These are phyloP conservation scores for Aspergillus sp. DNA, from an alignment of 2,329 filamentous ascomycete genomes.

Conservation along the genomic window DNA sequence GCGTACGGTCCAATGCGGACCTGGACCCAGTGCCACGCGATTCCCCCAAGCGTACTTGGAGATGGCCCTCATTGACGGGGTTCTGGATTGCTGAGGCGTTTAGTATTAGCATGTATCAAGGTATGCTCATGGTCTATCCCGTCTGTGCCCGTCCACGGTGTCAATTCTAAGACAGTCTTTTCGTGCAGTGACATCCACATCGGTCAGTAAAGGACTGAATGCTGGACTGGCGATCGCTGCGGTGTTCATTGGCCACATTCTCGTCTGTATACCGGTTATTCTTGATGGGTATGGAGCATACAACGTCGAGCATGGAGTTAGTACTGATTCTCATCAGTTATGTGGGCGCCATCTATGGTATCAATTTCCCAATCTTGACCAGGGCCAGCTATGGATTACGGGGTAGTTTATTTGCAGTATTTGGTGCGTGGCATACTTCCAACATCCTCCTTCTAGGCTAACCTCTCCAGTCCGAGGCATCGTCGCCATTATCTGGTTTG, in stretches of 20 bases:
- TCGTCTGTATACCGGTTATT: conserved; percentile 12
- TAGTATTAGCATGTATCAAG: conserved; percentile 16
- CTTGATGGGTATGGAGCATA: conserved; percentile 6
- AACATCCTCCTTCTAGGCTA: neutral
- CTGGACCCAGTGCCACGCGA: conserved; percentile 11
- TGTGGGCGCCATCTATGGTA: conserved; percentile 12
- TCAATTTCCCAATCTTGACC: conserved; percentile 15
- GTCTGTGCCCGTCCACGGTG: neutral
- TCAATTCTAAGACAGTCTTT: neutral
- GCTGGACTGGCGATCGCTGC: conserved; percentile 13
- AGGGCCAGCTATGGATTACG: conserved; percentile 14
- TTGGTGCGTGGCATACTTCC: neutral
- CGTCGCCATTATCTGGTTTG: conserved; percentile 15
- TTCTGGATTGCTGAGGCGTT: conserved; percentile 15
- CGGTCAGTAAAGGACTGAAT: conserved; percentile 11
- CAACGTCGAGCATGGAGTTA: neutral
- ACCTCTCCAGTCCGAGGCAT: conserved; percentile 5
- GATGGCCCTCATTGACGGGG: conserved; percentile 10
- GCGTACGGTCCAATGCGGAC: conserved; percentile 11
- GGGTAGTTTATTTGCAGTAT: conserved; percentile 14
- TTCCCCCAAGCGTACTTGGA: conserved; percentile 11
- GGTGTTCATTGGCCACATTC: conserved; percentile 9
- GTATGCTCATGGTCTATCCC: neutral
- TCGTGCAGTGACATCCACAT: conserved; percentile 9
- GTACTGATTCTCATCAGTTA: conserved; percentile 1